Base-by-base conservation (phyloP, 1,284 basidiomycete genomes). In the Cerioporus squamosus region DNA sequence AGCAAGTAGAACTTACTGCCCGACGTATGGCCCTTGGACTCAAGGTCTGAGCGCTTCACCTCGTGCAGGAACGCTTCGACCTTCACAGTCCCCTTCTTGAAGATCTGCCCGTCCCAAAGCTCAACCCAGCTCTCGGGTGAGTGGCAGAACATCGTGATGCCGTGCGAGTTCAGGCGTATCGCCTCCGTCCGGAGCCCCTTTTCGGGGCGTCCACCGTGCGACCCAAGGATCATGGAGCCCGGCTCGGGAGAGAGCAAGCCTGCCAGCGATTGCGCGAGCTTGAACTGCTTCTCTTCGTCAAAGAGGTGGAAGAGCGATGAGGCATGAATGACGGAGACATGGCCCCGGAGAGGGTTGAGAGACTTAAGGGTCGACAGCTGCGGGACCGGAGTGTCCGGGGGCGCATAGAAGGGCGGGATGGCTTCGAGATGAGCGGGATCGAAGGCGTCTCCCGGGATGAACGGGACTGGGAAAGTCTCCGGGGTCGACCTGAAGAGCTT, bases 261-360 rank as follows among this genome's bases (percentile, higher is more conserved):
- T 0, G 75, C 76, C 26, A 81, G 63, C 2, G 65, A 71, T 12
- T 66, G 66, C 9, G 77, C 81, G 14, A 81, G 70, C 18, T 73
- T 46, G 17, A 66, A 48, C 66, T 83, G 80, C 17, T 70, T 53
- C 14, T 73, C 74, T 60, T 79, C 73, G 42, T 71, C 62, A 69
- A 84, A 84, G 23, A 84, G 73, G 63, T 85, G 82, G 70, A 84
- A 85, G 67, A 84, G 77, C 1, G 76, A 67, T 12, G 79, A 79
- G 5, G 77, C 74, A 62, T 82, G 77, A 33, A 85, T 80, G 14
- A 75, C 79, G 9, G 80, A 77, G 39, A 80, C 67, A 51, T 76
- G 75, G 5, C 79, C 78, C 45, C 74, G 75, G 0, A 84, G 74
- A 2, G 77, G 75, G 17, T 72, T 80, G 39, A 84, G 72, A 15